Evolutionary conservation across 129 eudicot species (phyloP).

Genomic region (Artemisia argyi): DNA sequence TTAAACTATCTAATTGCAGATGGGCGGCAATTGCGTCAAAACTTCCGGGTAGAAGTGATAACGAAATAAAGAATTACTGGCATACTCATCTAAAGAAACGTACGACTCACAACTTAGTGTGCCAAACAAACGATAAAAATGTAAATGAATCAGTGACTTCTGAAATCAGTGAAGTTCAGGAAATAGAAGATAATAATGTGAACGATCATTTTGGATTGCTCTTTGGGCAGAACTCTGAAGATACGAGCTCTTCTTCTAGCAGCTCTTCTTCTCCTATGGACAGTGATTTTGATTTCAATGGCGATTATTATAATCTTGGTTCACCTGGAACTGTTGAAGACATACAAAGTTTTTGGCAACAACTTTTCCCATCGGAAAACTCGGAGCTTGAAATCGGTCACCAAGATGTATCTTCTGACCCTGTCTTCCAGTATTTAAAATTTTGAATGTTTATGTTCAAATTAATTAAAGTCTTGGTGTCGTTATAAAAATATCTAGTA

Average conservation of each 20-base stretch:
- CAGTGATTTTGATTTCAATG: neutral
- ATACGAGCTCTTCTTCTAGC: neutral
- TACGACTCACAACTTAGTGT: neutral
- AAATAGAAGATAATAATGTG: neutral
- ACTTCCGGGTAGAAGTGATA: constrained; percentile 47
- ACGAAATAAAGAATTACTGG: constrained; percentile 44
- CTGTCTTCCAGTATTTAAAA: constrained; percentile 12
- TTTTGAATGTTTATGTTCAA: no score
- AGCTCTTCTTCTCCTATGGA: neutral
- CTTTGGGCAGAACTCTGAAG: neutral
- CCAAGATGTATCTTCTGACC: neutral
- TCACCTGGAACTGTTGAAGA: constrained; percentile 15
- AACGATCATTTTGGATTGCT: constrained; percentile 7
- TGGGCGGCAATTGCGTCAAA: constrained; percentile 47
- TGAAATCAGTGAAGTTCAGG: constrained; percentile 8
- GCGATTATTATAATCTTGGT: neutral
- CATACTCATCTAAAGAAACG: constrained; percentile 42
- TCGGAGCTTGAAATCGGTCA: neutral
- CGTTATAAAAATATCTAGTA: no score
- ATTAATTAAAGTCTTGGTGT: no score
- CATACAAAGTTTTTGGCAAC: constrained; percentile 18
- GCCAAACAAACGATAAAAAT: neutral
- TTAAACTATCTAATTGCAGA: constrained; percentile 12
- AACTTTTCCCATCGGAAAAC: constrained; percentile 19
- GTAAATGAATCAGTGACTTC: neutral